phyloP scores from a whole-genome alignment of 164 flowering plant genomes.

The Annona cherimola region DNA sequence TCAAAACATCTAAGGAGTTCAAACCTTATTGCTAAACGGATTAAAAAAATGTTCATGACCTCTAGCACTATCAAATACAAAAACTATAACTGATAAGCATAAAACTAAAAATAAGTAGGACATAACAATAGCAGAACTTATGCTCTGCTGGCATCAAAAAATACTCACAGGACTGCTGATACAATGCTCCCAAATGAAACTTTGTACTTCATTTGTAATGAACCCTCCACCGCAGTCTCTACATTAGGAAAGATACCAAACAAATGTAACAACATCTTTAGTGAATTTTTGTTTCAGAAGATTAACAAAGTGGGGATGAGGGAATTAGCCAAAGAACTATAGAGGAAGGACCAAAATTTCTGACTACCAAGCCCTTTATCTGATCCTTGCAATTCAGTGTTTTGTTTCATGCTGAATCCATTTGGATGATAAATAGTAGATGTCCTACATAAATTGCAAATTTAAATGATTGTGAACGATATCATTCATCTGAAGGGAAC shows the following conservation, averaged over 20 bases:
- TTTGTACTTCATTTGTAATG: constrained; percentile 56
- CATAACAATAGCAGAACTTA: too few species aligned
- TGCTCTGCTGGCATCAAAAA: neutral
- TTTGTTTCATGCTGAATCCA: too few species aligned
- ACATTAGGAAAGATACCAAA: neutral
- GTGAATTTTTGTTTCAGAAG: neutral
- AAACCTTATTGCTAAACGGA: too few species aligned
- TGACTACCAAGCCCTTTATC: neutral
- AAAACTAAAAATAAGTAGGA: too few species aligned
- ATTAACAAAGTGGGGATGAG: neutral
- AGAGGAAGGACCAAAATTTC: neutral
- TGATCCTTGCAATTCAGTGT: neutral
- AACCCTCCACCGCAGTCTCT: constrained; percentile 66
- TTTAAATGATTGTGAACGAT: too few species aligned
- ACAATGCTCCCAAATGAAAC: constrained; percentile 59
- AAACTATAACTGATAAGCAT: too few species aligned
- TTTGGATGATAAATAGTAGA: too few species aligned
- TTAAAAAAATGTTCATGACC: too few species aligned
- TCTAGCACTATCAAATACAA: too few species aligned
- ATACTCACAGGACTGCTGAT: constrained; percentile 42
- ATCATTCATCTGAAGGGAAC: too few species aligned
- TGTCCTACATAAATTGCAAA: too few species aligned
- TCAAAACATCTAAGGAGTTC: too few species aligned
- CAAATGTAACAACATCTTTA: neutral
- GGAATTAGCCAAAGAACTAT: neutral